Conservation (phyloP, 164 flowering plant genomes). For the Vitis rupestris region DNA sequence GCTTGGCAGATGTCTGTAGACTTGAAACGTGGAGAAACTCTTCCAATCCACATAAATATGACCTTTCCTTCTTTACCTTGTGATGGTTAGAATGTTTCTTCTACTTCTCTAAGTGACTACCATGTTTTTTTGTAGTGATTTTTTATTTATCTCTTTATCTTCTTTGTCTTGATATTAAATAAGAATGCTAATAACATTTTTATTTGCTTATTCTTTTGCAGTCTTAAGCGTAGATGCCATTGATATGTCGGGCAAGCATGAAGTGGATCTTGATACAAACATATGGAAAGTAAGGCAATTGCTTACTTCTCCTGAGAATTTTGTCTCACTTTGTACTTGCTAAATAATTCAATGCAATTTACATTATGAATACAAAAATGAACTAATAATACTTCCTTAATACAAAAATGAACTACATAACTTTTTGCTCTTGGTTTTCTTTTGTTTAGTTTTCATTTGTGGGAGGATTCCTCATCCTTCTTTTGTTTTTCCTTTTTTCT, state of each 20-base stretch:
- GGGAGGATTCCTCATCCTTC: too few relatives aligned
- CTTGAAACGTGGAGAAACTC: conserved; percentile 93
- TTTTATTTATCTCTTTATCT: neutral
- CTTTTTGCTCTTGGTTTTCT: too few relatives aligned
- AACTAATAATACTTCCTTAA: too few relatives aligned
- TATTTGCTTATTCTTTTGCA: conserved; percentile 27
- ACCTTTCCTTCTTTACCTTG: conserved; percentile 96
- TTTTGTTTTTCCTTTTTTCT: too few relatives aligned
- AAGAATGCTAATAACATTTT: neutral
- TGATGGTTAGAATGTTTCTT: conserved; percentile 60
- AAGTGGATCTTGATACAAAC: conserved; percentile 98
- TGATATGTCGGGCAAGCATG: conserved; percentile 99
- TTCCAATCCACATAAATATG: conserved; percentile 96
- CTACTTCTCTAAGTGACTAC: neutral
- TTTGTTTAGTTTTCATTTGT: too few relatives aligned
- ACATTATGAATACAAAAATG: neutral
- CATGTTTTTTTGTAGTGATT: neutral
- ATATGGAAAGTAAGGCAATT: conserved; percentile 83
- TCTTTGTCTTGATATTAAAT: neutral
- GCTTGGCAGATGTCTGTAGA: conserved; percentile 89
- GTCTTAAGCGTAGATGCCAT: conserved; percentile 97
- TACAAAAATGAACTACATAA: too few relatives aligned
- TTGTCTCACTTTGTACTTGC: neutral
- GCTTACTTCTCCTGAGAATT: neutral
- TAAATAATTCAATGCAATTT: neutral